phyloP scores from a whole-genome alignment of 192 early-diverging fungal species.

The Gamsiella multidivaricata region DNA sequence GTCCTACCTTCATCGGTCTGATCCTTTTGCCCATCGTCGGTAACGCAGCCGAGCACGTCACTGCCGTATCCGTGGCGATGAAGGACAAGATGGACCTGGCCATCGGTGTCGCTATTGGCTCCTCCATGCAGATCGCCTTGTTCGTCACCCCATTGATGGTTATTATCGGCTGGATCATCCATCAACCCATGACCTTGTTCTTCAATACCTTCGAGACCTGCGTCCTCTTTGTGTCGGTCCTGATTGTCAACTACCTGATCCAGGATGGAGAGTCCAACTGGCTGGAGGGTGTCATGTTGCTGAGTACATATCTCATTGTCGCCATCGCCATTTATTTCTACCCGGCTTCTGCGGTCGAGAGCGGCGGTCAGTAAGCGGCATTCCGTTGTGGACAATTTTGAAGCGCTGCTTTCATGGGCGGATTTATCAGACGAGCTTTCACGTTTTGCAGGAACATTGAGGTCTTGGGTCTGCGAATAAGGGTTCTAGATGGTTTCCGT shows the following conservation, averaged over 20 bases:
- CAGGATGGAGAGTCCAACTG: constrained; percentile 92
- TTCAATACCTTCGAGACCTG: constrained; percentile 89
- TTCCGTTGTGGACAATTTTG: too few relatives aligned
- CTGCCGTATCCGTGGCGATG: constrained; percentile 85
- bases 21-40: constrained; percentile 92
- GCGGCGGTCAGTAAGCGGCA: not conserved
- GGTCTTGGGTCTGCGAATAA: too few relatives aligned
- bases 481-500: too few relatives aligned
- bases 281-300: constrained; percentile 91
- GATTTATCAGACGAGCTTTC: too few relatives aligned
- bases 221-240: constrained; percentile 85
- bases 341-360: constrained; percentile 33
- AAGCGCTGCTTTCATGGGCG: too few relatives aligned
- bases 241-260: constrained; percentile 84
- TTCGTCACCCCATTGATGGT: constrained; percentile 79
- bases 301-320: constrained; percentile 85
- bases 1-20: constrained; percentile 89
- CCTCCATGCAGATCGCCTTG: constrained; percentile 89
- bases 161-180: constrained; percentile 85
- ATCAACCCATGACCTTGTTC: constrained; percentile 76
- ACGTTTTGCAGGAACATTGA: too few relatives aligned
- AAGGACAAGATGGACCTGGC: constrained; percentile 90
- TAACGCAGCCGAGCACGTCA: constrained; percentile 83
- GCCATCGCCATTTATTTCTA: constrained; percentile 85
- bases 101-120: constrained; percentile 82